Conservation (phyloP, 2,329 filamentous ascomycete genomes). For the Ramularia endophylla region DNA sequence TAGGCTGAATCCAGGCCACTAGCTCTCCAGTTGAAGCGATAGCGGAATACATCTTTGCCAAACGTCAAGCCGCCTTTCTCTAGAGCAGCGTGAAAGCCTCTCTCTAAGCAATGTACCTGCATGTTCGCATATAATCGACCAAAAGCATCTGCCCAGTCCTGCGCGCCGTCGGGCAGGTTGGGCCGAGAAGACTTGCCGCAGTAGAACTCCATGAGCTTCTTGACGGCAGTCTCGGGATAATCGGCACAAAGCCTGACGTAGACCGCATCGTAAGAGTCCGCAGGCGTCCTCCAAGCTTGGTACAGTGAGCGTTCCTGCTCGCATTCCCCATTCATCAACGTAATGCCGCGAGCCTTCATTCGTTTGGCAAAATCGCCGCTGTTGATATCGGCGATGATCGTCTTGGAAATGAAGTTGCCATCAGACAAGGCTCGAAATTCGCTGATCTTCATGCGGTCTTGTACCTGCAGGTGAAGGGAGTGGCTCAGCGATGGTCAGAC, state of each 20-base stretch:
- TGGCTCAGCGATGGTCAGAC: too few relatives aligned
- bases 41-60: conserved; percentile 44
- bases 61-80: conserved; percentile 35
- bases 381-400: conserved; percentile 43
- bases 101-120: conserved; percentile 49
- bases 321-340: conserved; percentile 51
- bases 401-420: conserved; percentile 40
- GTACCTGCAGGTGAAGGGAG: too few relatives aligned
- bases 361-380: conserved; percentile 43
- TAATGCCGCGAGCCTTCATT: conserved; percentile 41
- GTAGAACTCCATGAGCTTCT: conserved; percentile 41
- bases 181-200: conserved; percentile 33
- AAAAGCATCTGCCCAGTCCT: conserved; percentile 48
- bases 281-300: conserved; percentile 45
- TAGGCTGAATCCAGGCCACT: conserved; percentile 39
- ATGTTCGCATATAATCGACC: conserved; percentile 52
- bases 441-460: conserved; percentile 40
- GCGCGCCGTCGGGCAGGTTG: conserved; percentile 34
- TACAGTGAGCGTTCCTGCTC: conserved; percentile 50
- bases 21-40: conserved; percentile 51
- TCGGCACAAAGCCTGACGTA: conserved; percentile 46
- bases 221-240: conserved; percentile 43
- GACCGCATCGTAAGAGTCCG: conserved; percentile 38
- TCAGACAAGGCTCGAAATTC: conserved; percentile 52
- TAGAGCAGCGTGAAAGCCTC: conserved; percentile 46